Percentiles rank a stretch among this genome's conserved stretches.
These are phyloP conservation scores for Aspergillus kassunensis DNA, from an alignment of 495 filamentous ascomycete species.

Conservation along the genomic window DNA sequence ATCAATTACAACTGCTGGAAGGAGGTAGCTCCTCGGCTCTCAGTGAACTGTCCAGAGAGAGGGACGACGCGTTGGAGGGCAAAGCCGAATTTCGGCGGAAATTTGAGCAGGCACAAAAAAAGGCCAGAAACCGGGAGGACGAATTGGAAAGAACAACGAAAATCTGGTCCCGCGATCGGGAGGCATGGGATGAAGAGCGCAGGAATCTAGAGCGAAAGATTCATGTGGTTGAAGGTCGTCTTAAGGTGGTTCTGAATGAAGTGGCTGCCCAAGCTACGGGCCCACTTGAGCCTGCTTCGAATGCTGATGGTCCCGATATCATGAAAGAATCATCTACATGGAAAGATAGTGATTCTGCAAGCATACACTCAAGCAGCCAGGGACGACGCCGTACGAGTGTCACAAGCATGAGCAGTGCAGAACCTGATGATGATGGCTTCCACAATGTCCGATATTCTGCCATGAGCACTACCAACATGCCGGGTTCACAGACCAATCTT, in stretches of 20 bases:
- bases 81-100: constrained; percentile 70
- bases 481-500: constrained; percentile 58
- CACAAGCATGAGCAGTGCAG: constrained; percentile 61
- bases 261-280: constrained; percentile 65
- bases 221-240: constrained; percentile 79
- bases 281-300: constrained; percentile 20
- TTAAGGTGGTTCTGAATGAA: constrained; percentile 81
- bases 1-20: constrained; percentile 81
- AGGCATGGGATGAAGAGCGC: constrained; percentile 76
- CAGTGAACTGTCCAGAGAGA: constrained; percentile 74
- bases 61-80: constrained; percentile 78
- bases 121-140: constrained; percentile 74
- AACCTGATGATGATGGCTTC: constrained; percentile 46
- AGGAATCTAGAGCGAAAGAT: constrained; percentile 76
- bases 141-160: constrained; percentile 70
- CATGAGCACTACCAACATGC: constrained; percentile 49
- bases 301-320: constrained; percentile 20
- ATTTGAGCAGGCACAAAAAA: constrained; percentile 74
- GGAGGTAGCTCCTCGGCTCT: constrained; percentile 81
- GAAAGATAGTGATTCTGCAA: constrained; percentile 66
- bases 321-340: constrained; percentile 35
- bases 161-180: constrained; percentile 76
- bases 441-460: constrained; percentile 61
- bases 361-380: constrained; percentile 72
- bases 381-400: constrained; percentile 50